Base-by-base conservation (phyloP, 495 filamentous ascomycete species). In the Parathielavia hyrcaniae region DNA sequence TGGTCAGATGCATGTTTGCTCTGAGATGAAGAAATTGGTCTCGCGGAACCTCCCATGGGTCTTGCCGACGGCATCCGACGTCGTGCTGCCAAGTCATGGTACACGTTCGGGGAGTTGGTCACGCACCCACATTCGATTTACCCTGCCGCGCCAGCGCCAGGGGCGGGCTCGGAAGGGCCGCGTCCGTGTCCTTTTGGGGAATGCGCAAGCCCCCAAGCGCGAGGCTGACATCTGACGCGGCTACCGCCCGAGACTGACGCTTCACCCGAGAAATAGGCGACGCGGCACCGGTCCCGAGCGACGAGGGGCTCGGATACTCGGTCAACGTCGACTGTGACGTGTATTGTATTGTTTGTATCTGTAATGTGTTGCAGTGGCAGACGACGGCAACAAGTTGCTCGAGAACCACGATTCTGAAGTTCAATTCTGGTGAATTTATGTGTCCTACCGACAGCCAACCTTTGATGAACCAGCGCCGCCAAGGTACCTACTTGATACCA, bases 181-280 rank as follows among this genome's bases (percentile, higher is more conserved):
- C 36, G 20, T 46, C 56, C 56, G 48, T 12, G 19, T 8, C 47
- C 8, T 4, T 17, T 45, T 20, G 35, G 56, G 56, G 38, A 43
- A 17, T 1, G 55, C n/a, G 45, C 55, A 41, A 50, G 55, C 32
- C 9, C 41, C 14, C 45, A 58, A 44, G 55, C 48, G 55, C 55
- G 22, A 17, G 11, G 45, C 22, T 32, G 45, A 10, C 26, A 48
- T 22, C 45, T 19, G n/a, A 16, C 43, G 19, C 43, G 43, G 43
- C 43, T 45, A 16, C 43, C 17, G 19, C 6, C 6, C 13, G 39
- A 13, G 39, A 7, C 14, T 13, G 14, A 4, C n/a, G 39, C 39
- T 12, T 17, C 13, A 17, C n/a, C 39, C 13, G 13, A 41, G 11
- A 16, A 11, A 39, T 39, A 11, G 36, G 36, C 36, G 36, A 39